phyloP scores from a whole-genome alignment of 805 yeast species.

The Nadsonia fulvescens region DNA sequence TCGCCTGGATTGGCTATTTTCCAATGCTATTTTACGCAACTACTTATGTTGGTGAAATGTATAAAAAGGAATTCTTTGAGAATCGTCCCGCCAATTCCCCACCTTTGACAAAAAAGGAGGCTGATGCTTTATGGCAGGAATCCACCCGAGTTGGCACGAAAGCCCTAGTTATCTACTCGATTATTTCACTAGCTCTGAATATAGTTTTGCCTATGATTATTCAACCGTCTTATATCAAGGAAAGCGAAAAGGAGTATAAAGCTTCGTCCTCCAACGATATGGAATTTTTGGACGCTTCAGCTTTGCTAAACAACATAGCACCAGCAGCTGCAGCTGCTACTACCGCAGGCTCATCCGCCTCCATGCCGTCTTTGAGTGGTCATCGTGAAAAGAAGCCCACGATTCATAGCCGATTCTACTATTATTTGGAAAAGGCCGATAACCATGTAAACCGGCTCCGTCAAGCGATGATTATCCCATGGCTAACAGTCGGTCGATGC shows the following conservation, averaged over 20 bases:
- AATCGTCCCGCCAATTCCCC: slow-evolving; percentile 12
- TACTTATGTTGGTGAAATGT: slow-evolving; percentile 47
- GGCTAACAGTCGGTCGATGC: too few relatives aligned
- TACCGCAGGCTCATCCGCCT: too few relatives aligned
- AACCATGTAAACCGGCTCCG: too few relatives aligned
- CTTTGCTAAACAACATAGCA: too few relatives aligned
- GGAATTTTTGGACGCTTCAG: too few relatives aligned
- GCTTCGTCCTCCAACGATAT: too few relatives aligned
- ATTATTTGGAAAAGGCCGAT: slow-evolving; percentile 1
- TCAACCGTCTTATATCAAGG: slow-evolving; percentile 15
- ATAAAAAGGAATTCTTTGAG: slow-evolving; percentile 21
- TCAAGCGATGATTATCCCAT: slow-evolving; percentile 7
- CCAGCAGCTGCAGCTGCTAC: too few relatives aligned
- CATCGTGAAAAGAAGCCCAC: neutral
- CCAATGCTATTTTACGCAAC: slow-evolving; percentile 49
- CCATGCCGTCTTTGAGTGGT: too few relatives aligned
- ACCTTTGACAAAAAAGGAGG: slow-evolving; percentile 17
- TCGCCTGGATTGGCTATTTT: slow-evolving; percentile 58
- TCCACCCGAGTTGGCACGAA: slow-evolving; percentile 24
- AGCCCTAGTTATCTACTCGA: slow-evolving; percentile 24
- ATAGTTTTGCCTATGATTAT: slow-evolving; percentile 18
- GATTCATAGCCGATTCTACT: slow-evolving; percentile 2
- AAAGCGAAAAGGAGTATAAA: slow-evolving; percentile 6
- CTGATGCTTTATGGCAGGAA: slow-evolving; percentile 24
- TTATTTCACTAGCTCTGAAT: slow-evolving; percentile 26